phyloP scores from a whole-genome alignment of 2,329 filamentous ascomycete species.

The Catunica adiposa region DNA sequence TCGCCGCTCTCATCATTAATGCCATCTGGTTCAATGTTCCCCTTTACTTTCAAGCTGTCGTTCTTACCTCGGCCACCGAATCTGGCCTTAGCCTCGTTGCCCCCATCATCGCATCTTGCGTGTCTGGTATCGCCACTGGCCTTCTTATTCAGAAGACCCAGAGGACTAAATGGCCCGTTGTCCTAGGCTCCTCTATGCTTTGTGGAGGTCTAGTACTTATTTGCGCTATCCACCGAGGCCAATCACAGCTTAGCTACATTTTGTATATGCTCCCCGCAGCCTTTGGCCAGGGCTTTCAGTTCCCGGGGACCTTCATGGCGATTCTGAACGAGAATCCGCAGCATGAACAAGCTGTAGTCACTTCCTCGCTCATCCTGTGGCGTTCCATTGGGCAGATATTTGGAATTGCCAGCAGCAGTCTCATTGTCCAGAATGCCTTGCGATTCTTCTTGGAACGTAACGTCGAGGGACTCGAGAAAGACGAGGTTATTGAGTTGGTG shows the following conservation, averaged over 20 bases:
- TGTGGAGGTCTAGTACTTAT: slow-evolving; percentile 36
- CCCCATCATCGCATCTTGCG: slow-evolving; percentile 40
- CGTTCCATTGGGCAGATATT: slow-evolving; percentile 55
- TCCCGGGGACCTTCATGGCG: slow-evolving; percentile 47
- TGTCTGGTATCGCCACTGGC: slow-evolving; percentile 39
- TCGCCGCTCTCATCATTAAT: slow-evolving; percentile 35
- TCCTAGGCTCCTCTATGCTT: slow-evolving; percentile 32
- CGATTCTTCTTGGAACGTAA: slow-evolving; percentile 38
- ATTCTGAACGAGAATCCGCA: slow-evolving; percentile 43
- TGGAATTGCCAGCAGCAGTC: slow-evolving; percentile 54
- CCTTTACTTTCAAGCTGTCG: slow-evolving; percentile 61
- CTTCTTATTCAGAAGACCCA: slow-evolving; percentile 45
- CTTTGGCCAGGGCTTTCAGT: slow-evolving; percentile 46
- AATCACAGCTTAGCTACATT: slow-evolving; percentile 37
- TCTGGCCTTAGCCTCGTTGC: slow-evolving; percentile 58
- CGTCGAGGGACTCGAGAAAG: slow-evolving; percentile 43
- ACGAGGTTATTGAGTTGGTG: slow-evolving; percentile 34
- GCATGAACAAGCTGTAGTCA: slow-evolving; percentile 49
- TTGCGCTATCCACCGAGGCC: slow-evolving; percentile 31
- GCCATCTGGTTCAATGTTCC: slow-evolving; percentile 48
- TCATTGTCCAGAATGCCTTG: slow-evolving; percentile 58
- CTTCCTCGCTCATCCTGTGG: slow-evolving; percentile 55
- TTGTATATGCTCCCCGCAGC: slow-evolving; percentile 39
- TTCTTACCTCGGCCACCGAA: slow-evolving; percentile 49
- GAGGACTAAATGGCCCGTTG: slow-evolving; percentile 41